Evolutionary conservation across 805 yeast genomes (phyloP).

Genomic region (Kazachstania kunashirensis): DNA sequence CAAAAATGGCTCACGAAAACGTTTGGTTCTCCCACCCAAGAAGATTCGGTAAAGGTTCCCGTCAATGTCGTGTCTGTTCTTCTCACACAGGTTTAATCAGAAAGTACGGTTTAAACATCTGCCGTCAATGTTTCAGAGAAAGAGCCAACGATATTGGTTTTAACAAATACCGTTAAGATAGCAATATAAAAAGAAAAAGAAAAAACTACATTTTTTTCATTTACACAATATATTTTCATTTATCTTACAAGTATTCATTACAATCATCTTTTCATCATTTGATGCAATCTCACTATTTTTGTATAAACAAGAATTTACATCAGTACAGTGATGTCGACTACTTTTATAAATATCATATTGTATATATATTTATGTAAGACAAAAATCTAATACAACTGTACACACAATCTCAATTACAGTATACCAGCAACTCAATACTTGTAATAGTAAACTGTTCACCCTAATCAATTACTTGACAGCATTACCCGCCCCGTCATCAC

Average conservation of each 20-base stretch:
- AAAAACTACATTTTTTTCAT: no score
- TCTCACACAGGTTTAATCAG: conserved; percentile 99
- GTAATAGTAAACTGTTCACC: no score
- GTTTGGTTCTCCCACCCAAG: conserved; percentile 99
- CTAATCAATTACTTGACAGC: no score
- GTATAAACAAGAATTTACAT: no score
- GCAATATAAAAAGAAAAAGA: not conserved
- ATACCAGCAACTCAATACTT: no score
- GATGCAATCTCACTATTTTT: no score
- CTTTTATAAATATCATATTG: no score
- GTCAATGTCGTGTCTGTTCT: conserved; percentile 98
- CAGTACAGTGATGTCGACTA: no score
- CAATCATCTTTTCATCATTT: not conserved
- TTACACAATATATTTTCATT: not conserved
- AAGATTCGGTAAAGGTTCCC: conserved; percentile 99
- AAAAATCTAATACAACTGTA: no score
- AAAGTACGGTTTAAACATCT: conserved; percentile 98
- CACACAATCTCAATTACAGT: no score
- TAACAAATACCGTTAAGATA: conserved; percentile 89
- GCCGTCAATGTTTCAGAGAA: conserved; percentile 99
- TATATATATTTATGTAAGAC: no score
- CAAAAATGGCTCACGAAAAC: conserved; percentile 99
- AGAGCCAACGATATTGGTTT: conserved; percentile 98
- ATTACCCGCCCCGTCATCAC: no score
- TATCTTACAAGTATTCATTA: not conserved